A percentile compares a stretch with the other conserved stretches of the same genome.
phyloP scores from a whole-genome alignment of 2,329 filamentous ascomycete species.

The Orbilia javanica region DNA sequence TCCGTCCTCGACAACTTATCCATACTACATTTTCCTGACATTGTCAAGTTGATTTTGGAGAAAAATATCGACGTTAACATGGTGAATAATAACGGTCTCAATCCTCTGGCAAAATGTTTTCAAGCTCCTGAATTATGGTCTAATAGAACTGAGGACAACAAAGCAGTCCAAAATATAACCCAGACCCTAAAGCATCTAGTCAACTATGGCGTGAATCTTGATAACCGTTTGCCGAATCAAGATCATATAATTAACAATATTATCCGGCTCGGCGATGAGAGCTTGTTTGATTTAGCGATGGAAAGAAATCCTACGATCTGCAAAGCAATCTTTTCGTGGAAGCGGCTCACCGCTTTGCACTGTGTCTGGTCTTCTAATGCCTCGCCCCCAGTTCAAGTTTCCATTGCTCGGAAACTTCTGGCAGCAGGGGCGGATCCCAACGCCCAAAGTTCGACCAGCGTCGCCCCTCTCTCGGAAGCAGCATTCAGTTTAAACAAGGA shows the following conservation, averaged over 20 bases:
- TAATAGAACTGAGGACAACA: too few relatives aligned
- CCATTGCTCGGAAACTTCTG: slow-evolving; percentile 16
- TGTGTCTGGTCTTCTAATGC: background rate
- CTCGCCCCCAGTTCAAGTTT: background rate
- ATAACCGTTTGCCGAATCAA: background rate
- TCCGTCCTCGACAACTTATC: background rate
- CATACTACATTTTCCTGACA: background rate
- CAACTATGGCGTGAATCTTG: background rate
- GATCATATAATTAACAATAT: background rate
- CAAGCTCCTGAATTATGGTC: too few relatives aligned
- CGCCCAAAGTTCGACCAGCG: slow-evolving; percentile 24
- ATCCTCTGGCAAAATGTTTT: background rate
- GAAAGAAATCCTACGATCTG: slow-evolving; percentile 1
- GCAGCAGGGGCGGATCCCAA: slow-evolving; percentile 40
- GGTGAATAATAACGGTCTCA: background rate
- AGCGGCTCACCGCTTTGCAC: background rate
- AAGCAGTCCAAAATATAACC: background rate
- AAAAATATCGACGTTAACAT: slow-evolving; percentile 4
- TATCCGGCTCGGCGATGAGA: background rate
- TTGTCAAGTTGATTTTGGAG: slow-evolving; percentile 1
- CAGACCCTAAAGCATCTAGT: slow-evolving; percentile 6
- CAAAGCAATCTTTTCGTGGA: background rate
- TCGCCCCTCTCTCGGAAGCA: slow-evolving; percentile 7
- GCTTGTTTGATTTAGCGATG: slow-evolving; percentile 19
- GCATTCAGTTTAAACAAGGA: background rate